These are phyloP conservation scores for Aureobasidium sp. DNA, from an alignment of 2,329 filamentous ascomycete genomes.

Conservation along the genomic window DNA sequence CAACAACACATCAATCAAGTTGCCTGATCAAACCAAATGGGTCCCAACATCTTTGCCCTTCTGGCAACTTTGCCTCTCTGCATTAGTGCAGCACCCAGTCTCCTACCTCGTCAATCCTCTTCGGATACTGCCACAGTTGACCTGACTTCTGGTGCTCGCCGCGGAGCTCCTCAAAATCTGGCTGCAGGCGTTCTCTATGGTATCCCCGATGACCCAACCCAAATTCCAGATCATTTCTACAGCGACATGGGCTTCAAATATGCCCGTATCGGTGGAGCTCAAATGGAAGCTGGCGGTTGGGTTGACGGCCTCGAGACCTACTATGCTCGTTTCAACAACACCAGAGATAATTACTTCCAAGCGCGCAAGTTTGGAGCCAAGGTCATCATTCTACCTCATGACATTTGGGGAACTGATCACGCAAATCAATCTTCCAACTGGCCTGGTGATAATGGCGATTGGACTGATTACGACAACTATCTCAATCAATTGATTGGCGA, in stretches of 20 bases:
- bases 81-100: neutral
- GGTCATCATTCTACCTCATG: slow-evolving; percentile 30
- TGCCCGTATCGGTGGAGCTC: slow-evolving; percentile 46
- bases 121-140: neutral
- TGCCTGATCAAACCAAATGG: neutral
- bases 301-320: slow-evolving; percentile 36
- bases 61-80: neutral
- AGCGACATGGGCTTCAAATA: slow-evolving; percentile 47
- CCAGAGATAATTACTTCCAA: slow-evolving; percentile 52
- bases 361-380: slow-evolving; percentile 36
- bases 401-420: slow-evolving; percentile 31
- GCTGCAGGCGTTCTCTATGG: slow-evolving; percentile 51
- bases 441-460: slow-evolving; percentile 58
- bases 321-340: slow-evolving; percentile 46
- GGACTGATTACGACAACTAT: slow-evolving; percentile 51
- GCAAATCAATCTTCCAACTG: slow-evolving; percentile 34
- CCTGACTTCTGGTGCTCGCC: slow-evolving; percentile 11
- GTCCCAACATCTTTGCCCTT: neutral
- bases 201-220: slow-evolving; percentile 41
- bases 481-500: slow-evolving; percentile 43
- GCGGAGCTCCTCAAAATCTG: slow-evolving; percentile 38
- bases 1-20: no score
- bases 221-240: slow-evolving; percentile 46
- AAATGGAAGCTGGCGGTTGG: slow-evolving; percentile 45
- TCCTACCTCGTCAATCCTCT: neutral